phyloP scores from a whole-genome alignment of 805 yeast genomes.

The Nakazawaea peltata region DNA sequence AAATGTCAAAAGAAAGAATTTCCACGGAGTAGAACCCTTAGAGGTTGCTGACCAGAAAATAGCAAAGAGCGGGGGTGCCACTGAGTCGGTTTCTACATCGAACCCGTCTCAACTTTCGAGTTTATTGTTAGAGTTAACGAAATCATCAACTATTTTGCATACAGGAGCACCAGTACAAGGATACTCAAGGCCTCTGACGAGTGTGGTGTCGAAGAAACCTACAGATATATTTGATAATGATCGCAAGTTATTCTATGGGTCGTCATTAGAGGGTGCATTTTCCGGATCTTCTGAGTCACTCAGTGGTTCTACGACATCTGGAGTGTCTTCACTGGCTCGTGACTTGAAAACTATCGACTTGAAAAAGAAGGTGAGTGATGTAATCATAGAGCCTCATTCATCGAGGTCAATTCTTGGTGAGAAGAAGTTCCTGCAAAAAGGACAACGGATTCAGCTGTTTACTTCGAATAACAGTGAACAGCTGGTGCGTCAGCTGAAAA shows the following conservation, averaged over 20 bases:
- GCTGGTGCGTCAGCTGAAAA: neutral
- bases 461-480: conserved; percentile 3
- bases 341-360: conserved; percentile 3
- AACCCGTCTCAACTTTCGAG: too few species aligned
- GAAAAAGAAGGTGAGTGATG: conserved; percentile 1
- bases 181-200: conserved; percentile 5
- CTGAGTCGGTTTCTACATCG: too few species aligned
- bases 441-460: conserved; percentile 2
- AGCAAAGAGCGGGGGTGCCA: too few species aligned
- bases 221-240: conserved; percentile 8
- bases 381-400: neutral
- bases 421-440: neutral
- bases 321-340: neutral
- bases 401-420: too few species aligned
- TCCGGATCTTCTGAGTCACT: too few species aligned
- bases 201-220: conserved; percentile 6
- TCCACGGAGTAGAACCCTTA: too few species aligned
- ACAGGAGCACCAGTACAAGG: conserved; percentile 1
- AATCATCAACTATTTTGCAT: conserved; percentile 7
- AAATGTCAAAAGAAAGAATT: too few species aligned
- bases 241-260: conserved; percentile 3
- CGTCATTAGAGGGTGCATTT: conserved; percentile 1
- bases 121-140: conserved; percentile 6
- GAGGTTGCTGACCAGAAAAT: too few species aligned
- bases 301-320: too few species aligned